Evolutionary conservation across 164 flowering plant genomes (phyloP).

Genomic region (Umbilicus rupestris): DNA sequence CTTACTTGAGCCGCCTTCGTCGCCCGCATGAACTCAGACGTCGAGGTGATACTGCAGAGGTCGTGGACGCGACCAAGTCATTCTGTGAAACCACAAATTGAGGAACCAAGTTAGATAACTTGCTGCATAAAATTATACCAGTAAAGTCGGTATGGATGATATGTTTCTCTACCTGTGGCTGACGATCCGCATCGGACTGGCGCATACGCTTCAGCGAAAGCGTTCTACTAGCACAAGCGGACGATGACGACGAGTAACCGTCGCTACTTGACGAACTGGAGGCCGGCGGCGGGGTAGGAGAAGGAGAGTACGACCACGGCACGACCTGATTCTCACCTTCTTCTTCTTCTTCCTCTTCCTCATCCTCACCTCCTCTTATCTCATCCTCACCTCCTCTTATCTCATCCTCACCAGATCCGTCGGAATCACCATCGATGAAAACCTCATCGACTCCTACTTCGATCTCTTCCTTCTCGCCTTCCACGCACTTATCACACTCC

Average conservation of each 20-base stretch:
- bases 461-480: not conserved
- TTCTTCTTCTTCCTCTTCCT: slow-evolving; percentile 11
- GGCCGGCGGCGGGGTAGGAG: slow-evolving; percentile 12
- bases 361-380: slow-evolving; percentile 1
- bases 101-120: too few species aligned
- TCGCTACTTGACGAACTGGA: not conserved
- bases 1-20: too few species aligned
- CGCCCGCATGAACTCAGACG: too few species aligned
- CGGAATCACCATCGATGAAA: too few species aligned
- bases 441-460: not conserved
- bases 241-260: not conserved
- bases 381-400: slow-evolving; percentile 3
- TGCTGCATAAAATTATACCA: too few species aligned
- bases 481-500: slow-evolving; percentile 22
- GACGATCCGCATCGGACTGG: not conserved
- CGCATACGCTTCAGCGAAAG: not conserved
- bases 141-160: too few species aligned
- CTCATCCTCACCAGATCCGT: slow-evolving; percentile 6
- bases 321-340: slow-evolving; percentile 33
- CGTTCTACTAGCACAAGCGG: not conserved
- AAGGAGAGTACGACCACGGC: slow-evolving; percentile 17
- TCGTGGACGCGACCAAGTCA: too few species aligned
- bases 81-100: too few species aligned
- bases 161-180: not conserved
- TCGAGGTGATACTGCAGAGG: too few species aligned